Percentiles rank a stretch among this genome's conserved stretches.
Evolutionary conservation across 108 stramenopile species (phyloP).

Genomic region (Cyclostephanos invisitatus): DNA sequence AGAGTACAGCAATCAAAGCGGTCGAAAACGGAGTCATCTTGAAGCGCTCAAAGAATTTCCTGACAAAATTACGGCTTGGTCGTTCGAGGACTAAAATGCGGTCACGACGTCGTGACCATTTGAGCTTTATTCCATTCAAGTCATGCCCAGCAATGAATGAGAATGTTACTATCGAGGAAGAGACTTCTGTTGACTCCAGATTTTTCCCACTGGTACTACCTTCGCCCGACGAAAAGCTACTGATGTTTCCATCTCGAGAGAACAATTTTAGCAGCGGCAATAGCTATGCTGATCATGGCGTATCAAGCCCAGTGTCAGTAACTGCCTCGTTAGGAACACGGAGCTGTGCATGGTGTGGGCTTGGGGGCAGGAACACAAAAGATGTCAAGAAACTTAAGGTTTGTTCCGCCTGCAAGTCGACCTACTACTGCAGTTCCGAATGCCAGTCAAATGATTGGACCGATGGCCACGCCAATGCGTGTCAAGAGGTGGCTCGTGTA

Average conservation of each 20-base stretch:
- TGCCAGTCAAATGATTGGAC: neutral
- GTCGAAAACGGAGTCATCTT: neutral
- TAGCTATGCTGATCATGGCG: neutral
- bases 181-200: neutral
- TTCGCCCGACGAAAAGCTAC: neutral
- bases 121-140: neutral
- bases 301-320: neutral
- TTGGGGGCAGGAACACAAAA: neutral
- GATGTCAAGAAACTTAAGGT: constrained; percentile 1
- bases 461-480: neutral
- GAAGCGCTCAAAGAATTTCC: neutral
- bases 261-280: neutral
- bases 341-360: neutral
- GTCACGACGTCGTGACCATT: neutral
- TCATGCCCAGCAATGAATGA: neutral
- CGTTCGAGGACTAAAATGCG: neutral
- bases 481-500: neutral
- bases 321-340: neutral
- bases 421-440: constrained; percentile 1
- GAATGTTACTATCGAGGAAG: neutral
- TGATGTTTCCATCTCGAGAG: neutral
- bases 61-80: neutral
- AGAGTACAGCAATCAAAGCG: neutral
- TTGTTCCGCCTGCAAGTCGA: constrained; percentile 1
- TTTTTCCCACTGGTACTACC: neutral